phyloP scores from a whole-genome alignment of 495 filamentous ascomycete genomes.

The Hapsidospora chrysogenum region DNA sequence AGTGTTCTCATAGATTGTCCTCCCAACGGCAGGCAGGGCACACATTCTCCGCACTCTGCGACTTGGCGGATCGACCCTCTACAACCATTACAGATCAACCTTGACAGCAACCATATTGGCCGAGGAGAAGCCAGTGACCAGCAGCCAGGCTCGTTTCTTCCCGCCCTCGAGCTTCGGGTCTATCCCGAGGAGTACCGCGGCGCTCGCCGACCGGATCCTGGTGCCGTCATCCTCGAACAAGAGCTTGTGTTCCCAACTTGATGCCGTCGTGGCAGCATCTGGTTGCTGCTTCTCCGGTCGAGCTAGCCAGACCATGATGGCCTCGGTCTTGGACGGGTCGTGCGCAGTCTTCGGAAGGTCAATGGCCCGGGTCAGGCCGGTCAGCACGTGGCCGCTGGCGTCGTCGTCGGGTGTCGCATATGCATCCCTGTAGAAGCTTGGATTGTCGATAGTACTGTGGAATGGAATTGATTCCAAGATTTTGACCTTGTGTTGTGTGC shows the following conservation, averaged over 20 bases:
- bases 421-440: slow-evolving; percentile 32
- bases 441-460: slow-evolving; percentile 37
- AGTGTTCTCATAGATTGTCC: too few species aligned
- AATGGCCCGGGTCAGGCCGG: slow-evolving; percentile 26
- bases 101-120: slow-evolving; percentile 33
- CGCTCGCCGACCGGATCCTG: slow-evolving; percentile 30
- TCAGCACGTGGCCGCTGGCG: slow-evolving; percentile 38
- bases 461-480: slow-evolving; percentile 24
- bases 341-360: slow-evolving; percentile 14
- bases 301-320: slow-evolving; percentile 31
- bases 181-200: slow-evolving; percentile 36
- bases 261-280: slow-evolving; percentile 3
- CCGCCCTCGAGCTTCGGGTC: slow-evolving; percentile 20
- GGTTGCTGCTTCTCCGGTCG: slow-evolving; percentile 6
- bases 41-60: too few species aligned
- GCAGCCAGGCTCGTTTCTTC: slow-evolving; percentile 35
- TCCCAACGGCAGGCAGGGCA: too few species aligned
- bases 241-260: slow-evolving; percentile 23
- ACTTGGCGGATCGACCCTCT: too few species aligned
- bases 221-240: slow-evolving; percentile 44
- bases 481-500: slow-evolving; percentile 19
- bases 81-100: too few species aligned
- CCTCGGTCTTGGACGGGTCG: slow-evolving; percentile 22
- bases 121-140: slow-evolving; percentile 40
- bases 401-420: slow-evolving; percentile 33